Evolutionary conservation across 805 yeast species (phyloP).

Genomic region (Hanseniaspora lindneri): DNA sequence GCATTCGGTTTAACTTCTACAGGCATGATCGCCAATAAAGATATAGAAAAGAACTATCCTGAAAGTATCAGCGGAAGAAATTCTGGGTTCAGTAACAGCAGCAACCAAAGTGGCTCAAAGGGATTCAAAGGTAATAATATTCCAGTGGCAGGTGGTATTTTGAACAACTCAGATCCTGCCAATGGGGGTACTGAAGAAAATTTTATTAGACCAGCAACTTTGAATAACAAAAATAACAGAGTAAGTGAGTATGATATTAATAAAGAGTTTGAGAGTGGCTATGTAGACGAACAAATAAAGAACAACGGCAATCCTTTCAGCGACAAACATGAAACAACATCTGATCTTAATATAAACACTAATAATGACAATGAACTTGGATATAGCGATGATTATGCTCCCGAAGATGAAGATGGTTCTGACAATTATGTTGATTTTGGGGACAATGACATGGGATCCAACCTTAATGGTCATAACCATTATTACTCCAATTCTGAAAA

Average conservation of each 20-base stretch:
- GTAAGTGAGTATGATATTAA: slow-evolving; percentile 13
- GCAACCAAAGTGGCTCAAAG: background rate
- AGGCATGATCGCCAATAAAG: slow-evolving; percentile 10
- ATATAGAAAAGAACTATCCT: slow-evolving; percentile 4
- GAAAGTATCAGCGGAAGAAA: slow-evolving; percentile 9
- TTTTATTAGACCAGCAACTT: slow-evolving; percentile 3
- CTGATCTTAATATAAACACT: background rate
- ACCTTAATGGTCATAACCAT: background rate
- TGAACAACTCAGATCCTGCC: too few relatives aligned
- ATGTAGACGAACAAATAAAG: slow-evolving; percentile 8
- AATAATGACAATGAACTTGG: background rate
- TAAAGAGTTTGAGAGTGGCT: slow-evolving; percentile 13
- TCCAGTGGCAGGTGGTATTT: too few relatives aligned
- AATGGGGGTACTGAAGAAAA: background rate
- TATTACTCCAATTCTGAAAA: background rate
- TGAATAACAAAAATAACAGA: slow-evolving; percentile 3
- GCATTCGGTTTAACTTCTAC: slow-evolving; percentile 14
- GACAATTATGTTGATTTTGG: slow-evolving; percentile 10
- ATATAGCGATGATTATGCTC: slow-evolving; percentile 5
- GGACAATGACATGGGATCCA: background rate
- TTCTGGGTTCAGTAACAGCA: slow-evolving; percentile 3
- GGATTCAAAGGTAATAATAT: too few relatives aligned
- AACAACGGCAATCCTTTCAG: slow-evolving; percentile 8
- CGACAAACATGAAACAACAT: slow-evolving; percentile 13
- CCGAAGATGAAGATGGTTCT: slow-evolving; percentile 10